Conservation (phyloP, 164 flowering plant species). For the Vitis cinerea region DNA sequence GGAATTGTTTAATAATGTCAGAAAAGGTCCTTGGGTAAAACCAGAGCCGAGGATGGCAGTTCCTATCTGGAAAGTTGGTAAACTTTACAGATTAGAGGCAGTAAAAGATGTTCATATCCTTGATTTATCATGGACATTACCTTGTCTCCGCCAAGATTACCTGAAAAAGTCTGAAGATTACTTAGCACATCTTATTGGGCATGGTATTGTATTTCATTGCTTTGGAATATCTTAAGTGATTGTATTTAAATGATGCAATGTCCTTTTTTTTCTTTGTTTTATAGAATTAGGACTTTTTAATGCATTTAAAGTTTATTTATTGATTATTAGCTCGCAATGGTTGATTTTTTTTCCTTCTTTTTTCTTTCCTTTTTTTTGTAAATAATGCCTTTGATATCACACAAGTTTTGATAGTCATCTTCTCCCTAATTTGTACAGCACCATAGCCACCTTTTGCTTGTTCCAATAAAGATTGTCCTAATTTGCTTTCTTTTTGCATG, state of each 20-base stretch:
- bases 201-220: slow-evolving; percentile 53
- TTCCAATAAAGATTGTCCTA: no score
- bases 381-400: not conserved
- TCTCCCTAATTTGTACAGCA: no score
- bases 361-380: not conserved
- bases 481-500: no score
- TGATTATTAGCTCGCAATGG: not conserved
- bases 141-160: slow-evolving; percentile 76
- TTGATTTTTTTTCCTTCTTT: not conserved
- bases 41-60: slow-evolving; percentile 32
- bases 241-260: not conserved
- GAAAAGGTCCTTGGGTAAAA: slow-evolving; percentile 38
- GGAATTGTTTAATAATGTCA: slow-evolving; percentile 66
- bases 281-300: not conserved
- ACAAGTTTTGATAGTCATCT: no score
- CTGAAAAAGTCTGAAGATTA: slow-evolving; percentile 91
- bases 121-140: slow-evolving; percentile 87
- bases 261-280: not conserved
- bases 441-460: no score
- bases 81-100: slow-evolving; percentile 78
- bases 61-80: slow-evolving; percentile 83
- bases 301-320: not conserved
- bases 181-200: slow-evolving; percentile 92
- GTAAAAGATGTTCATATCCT: slow-evolving; percentile 92
- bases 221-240: not conserved